A percentile compares a stretch with the other conserved stretches of the same genome.
Conservation (phyloP, 495 filamentous ascomycete species). For the Aspergillus incahuasiensis region DNA sequence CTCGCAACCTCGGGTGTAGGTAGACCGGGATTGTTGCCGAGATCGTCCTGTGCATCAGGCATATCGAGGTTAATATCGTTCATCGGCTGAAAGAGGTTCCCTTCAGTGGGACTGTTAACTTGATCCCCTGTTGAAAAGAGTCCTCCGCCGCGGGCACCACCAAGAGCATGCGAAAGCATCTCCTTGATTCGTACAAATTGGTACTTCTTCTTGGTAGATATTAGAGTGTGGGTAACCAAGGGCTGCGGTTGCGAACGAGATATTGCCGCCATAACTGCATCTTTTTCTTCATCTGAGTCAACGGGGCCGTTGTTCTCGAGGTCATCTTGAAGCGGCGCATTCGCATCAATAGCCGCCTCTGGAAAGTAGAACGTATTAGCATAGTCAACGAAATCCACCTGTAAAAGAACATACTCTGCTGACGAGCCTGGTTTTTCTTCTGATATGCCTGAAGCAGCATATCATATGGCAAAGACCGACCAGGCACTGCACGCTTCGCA, state of each 20-base stretch:
- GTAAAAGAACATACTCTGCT: slow-evolving; percentile 65
- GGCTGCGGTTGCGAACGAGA: slow-evolving; percentile 70
- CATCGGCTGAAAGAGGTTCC: slow-evolving; percentile 32
- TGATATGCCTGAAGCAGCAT: slow-evolving; percentile 91
- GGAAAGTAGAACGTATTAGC: slow-evolving; percentile 20
- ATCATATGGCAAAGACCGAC: slow-evolving; percentile 88
- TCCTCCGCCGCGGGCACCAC: slow-evolving; percentile 39
- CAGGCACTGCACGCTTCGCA: slow-evolving; percentile 85
- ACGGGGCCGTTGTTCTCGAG: slow-evolving; percentile 67
- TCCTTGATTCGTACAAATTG: slow-evolving; percentile 83
- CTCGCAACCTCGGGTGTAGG: slow-evolving; percentile 14
- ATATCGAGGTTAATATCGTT: slow-evolving; percentile 22
- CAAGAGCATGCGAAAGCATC: slow-evolving; percentile 73
- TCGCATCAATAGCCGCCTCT: slow-evolving; percentile 92
- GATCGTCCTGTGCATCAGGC: slow-evolving; percentile 16
- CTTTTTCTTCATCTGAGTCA: slow-evolving; percentile 90
- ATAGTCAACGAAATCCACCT: neutral
- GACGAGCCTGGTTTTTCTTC: slow-evolving; percentile 97
- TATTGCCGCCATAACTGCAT: slow-evolving; percentile 80
- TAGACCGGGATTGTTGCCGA: neutral
- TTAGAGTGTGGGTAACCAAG: slow-evolving; percentile 58
- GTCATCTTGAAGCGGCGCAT: slow-evolving; percentile 86
- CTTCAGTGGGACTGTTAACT: slow-evolving; percentile 24
- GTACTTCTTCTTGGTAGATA: slow-evolving; percentile 68
- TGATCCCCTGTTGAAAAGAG: slow-evolving; percentile 42